Evolutionary conservation across 805 yeast genomes (phyloP).

Genomic region (Wickerhamiella domercqiae): DNA sequence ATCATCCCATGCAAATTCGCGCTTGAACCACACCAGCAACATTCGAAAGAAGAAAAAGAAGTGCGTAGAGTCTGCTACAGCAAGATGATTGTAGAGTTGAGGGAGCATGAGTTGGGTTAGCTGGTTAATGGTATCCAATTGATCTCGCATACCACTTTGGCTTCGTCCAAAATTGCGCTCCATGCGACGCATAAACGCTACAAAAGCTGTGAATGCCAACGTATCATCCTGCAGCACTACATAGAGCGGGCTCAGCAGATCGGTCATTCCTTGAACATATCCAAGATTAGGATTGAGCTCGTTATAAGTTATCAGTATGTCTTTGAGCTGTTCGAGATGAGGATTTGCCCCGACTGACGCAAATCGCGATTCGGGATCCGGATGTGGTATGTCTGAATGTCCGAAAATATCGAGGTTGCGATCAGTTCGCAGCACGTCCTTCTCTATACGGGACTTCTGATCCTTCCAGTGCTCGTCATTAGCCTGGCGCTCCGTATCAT

Average conservation of each 20-base stretch:
- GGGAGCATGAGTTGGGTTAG: slow-evolving; percentile 87
- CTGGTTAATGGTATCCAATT: slow-evolving; percentile 69
- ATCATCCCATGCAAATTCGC: slow-evolving; percentile 72
- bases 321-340: slow-evolving; percentile 55
- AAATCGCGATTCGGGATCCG: slow-evolving; percentile 33
- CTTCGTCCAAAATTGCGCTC: slow-evolving; percentile 85
- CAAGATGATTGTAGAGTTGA: slow-evolving; percentile 62
- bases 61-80: slow-evolving; percentile 75
- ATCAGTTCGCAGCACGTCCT: slow-evolving; percentile 87
- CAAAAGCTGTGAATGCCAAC: slow-evolving; percentile 77
- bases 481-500: slow-evolving; percentile 38
- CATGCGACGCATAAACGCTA: slow-evolving; percentile 82
- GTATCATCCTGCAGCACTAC: slow-evolving; percentile 49
- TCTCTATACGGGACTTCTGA: slow-evolving; percentile 78
- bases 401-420: slow-evolving; percentile 54
- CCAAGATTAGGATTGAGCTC: slow-evolving; percentile 74
- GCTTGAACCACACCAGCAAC: slow-evolving; percentile 88
- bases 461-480: slow-evolving; percentile 67
- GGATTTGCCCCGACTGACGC: slow-evolving; percentile 62
- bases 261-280: slow-evolving; percentile 97
- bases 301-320: slow-evolving; percentile 72
- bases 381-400: slow-evolving; percentile 29
- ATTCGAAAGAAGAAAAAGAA: slow-evolving; percentile 88
- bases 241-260: slow-evolving; percentile 74
- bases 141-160: slow-evolving; percentile 84